Base-by-base conservation (phyloP, 2,329 filamentous ascomycete species). In the Colletotrichum godetiae region DNA sequence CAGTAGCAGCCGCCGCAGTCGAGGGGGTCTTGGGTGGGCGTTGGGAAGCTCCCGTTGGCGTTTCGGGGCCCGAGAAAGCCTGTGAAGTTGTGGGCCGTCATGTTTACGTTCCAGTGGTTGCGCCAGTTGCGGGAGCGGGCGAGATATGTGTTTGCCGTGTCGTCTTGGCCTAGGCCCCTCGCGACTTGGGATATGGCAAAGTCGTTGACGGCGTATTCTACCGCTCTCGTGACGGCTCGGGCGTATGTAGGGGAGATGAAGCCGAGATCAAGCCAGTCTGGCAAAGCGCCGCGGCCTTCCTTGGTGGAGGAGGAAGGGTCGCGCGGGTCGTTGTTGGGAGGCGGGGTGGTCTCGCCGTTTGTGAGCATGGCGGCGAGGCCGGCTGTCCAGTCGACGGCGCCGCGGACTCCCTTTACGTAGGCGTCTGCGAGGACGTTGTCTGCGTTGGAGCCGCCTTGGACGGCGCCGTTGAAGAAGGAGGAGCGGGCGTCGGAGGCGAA, bases 401-500 rank as follows among this genome's bases (percentile, higher is more conserved):
- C 91, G 13, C 87, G 84, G 3, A 94, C 87, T 0, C 91, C 91
- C 79, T 94, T 94, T 35, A 93, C 87, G 74, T 90, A 94, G 0
- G 92, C 92, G 77, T 94, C 92, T 2, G 92, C 92, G 19, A 94
- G 87, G 4, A 94, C 88, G 69, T 92, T 94, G 79, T 94, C 92
- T 4, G 89, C 88, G 77, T 94, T 94, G 13, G 89, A 92, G 8
- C 92, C 92, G 12, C 91, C 92, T 78, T 94, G 92, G 0, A 90
- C 89, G 19, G 89, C 88, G 11, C 92, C 92, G 74, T 93, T 94
- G 82, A 85, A 92, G 80, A 93, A 91, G 1, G 89, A 92, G 0
- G 91, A 93, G 12, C 92, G 88, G 0, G 86, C 92, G 76, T 93
- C 91, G 0, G 91, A 91, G 78, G 92, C 84, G 76, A 88, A 93